A percentile compares a stretch with the other conserved stretches of the same genome.
Conservation (phyloP, 192 early-diverging fungal genomes). For the Jimgerdemannia flammicorona region DNA sequence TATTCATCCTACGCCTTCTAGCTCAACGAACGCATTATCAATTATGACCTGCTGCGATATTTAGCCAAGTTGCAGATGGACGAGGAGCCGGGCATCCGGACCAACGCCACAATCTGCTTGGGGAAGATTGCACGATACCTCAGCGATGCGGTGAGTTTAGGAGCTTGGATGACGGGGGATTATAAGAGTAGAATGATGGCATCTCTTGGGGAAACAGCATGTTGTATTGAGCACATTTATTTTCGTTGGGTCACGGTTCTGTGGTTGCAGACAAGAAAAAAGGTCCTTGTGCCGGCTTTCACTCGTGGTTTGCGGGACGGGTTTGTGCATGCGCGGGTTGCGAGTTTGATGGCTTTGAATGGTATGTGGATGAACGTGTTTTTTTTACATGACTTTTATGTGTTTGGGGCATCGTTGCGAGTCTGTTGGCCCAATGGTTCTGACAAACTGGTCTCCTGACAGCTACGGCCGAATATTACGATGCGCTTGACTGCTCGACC, state of each 20-base stretch:
- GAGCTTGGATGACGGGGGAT: neutral
- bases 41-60: constrained; percentile 82
- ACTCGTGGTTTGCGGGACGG: constrained; percentile 78
- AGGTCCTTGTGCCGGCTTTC: constrained; percentile 82
- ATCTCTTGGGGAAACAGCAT: neutral
- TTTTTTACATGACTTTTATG: constrained; percentile 6
- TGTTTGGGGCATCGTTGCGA: neutral
- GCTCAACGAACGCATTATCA: constrained; percentile 69
- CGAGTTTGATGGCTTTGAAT: constrained; percentile 75
- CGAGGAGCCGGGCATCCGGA: constrained; percentile 92
- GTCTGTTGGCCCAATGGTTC: no score
- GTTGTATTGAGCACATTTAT: neutral
- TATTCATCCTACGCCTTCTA: constrained; percentile 7
- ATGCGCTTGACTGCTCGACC: constrained; percentile 65
- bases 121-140: constrained; percentile 87
- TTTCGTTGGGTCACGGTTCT: neutral
- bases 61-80: constrained; percentile 89
- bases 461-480: constrained; percentile 70
- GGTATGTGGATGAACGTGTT: constrained; percentile 19
- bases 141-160: constrained; percentile 57
- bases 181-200: neutral
- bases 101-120: constrained; percentile 93
- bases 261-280: constrained; percentile 59
- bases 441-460: constrained; percentile 5
- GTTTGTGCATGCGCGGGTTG: constrained; percentile 83